These are phyloP conservation scores for Verticillium isaacii DNA, from an alignment of 2,329 filamentous ascomycete species.

Conservation along the genomic window DNA sequence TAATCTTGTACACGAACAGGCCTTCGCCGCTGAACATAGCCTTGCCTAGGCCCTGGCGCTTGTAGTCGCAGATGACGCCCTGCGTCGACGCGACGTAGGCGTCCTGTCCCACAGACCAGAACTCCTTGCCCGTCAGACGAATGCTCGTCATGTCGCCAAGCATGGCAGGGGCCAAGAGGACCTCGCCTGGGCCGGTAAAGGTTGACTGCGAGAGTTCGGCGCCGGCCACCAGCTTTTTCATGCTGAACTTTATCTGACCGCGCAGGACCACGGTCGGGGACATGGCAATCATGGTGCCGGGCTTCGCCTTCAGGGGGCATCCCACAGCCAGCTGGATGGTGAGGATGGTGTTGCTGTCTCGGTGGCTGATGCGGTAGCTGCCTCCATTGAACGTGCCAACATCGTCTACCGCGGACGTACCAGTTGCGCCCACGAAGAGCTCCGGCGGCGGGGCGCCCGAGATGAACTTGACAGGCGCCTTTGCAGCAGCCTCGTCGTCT, in stretches of 20 bases:
- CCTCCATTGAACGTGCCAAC: constrained; percentile 97
- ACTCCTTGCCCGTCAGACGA: constrained; percentile 63
- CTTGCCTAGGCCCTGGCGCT: constrained; percentile 80
- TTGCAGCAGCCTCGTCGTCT: constrained; percentile 19
- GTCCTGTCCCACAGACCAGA: constrained; percentile 84
- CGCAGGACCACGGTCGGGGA: constrained; percentile 79
- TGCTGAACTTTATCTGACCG: constrained; percentile 76
- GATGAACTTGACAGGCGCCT: constrained; percentile 26
- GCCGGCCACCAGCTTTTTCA: constrained; percentile 86
- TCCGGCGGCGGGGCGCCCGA: constrained; percentile 35
- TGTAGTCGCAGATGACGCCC: constrained; percentile 82
- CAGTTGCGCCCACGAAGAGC: constrained; percentile 58
- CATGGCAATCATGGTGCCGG: constrained; percentile 93
- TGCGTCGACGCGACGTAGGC: constrained; percentile 82
- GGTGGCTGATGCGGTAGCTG: constrained; percentile 86
- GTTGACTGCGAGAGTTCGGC: constrained; percentile 74
- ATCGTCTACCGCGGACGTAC: constrained; percentile 62
- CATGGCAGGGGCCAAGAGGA: constrained; percentile 74
- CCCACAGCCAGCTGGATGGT: constrained; percentile 88
- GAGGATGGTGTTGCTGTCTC: constrained; percentile 84
- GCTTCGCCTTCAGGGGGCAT: constrained; percentile 75
- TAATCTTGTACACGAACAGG: constrained; percentile 83
- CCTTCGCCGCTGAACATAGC: constrained; percentile 94
- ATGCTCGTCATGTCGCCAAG: constrained; percentile 85
- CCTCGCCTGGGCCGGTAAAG: constrained; percentile 85